These are phyloP conservation scores for Fistulinella prunicolor DNA, from an alignment of 768 basidiomycete genomes.

Conservation along the genomic window DNA sequence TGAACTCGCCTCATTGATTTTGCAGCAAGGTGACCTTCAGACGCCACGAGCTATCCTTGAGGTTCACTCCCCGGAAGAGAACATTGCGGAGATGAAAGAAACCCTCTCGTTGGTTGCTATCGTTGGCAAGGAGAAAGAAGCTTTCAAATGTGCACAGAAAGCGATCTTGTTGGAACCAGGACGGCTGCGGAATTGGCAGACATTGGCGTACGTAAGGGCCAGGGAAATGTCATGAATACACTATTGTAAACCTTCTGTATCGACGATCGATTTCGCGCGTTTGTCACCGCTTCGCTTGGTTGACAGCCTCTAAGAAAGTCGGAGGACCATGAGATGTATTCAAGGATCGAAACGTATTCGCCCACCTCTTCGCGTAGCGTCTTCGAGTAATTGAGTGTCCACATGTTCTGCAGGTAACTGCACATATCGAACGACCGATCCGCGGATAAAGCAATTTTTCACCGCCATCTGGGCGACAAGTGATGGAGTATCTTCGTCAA, in stretches of 20 bases:
- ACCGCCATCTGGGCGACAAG: conserved; percentile 78
- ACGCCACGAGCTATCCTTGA: conserved; percentile 49
- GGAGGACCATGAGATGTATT: conserved; percentile 1
- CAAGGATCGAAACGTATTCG: neutral
- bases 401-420: conserved; percentile 90
- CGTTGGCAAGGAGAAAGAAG: conserved; percentile 33
- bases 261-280: neutral
- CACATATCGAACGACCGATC: conserved; percentile 97
- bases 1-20: conserved; percentile 51
- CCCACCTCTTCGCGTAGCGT: conserved; percentile 92
- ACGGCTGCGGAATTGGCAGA: conserved; percentile 52
- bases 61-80: conserved; percentile 28
- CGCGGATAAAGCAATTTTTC: conserved; percentile 98
- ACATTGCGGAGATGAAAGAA: conserved; percentile 36
- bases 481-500: too few species aligned
- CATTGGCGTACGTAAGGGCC: conserved; percentile 53
- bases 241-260: too few species aligned
- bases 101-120: conserved; percentile 53
- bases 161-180: conserved; percentile 56
- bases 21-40: conserved; percentile 44
- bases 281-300: conserved; percentile 38
- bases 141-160: conserved; percentile 53
- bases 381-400: conserved; percentile 93
- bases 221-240: conserved; percentile 24
- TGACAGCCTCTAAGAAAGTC: conserved; percentile 36